phyloP scores from a whole-genome alignment of 2,329 filamentous ascomycete species.

The Fusarium zealandicum region DNA sequence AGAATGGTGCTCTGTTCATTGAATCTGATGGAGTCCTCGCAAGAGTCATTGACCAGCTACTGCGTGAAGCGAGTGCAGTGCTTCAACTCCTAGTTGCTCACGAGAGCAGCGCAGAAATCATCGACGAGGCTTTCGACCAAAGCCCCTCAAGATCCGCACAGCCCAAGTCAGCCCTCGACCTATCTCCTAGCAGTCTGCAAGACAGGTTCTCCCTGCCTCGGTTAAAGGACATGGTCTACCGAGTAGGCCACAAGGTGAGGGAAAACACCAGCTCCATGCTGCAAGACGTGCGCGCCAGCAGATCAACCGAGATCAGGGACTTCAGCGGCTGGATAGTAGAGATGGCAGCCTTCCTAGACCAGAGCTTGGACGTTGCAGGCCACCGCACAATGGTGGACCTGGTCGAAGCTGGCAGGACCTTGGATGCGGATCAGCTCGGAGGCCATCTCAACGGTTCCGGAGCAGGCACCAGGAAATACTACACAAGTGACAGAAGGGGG shows the following conservation, averaged over 20 bases:
- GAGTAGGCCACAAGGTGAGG: slow-evolving; percentile 56
- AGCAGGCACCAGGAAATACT: slow-evolving; percentile 20
- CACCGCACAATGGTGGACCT: slow-evolving; percentile 54
- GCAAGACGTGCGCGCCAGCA: slow-evolving; percentile 62
- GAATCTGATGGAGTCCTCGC: slow-evolving; percentile 59
- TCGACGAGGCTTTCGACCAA: slow-evolving; percentile 33
- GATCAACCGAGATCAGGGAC: slow-evolving; percentile 62
- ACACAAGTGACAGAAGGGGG: slow-evolving; percentile 9
- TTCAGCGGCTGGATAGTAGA: slow-evolving; percentile 67
- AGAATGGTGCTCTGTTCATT: slow-evolving; percentile 79
- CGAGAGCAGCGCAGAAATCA: slow-evolving; percentile 52
- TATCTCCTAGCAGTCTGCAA: slow-evolving; percentile 30
- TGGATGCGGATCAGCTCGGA: slow-evolving; percentile 48
- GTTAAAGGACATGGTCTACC: slow-evolving; percentile 56
- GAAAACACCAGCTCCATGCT: slow-evolving; percentile 69
- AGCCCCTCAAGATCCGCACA: neutral
- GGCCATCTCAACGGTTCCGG: slow-evolving; percentile 34
- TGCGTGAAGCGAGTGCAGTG: slow-evolving; percentile 78
- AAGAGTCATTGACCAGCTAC: slow-evolving; percentile 70
- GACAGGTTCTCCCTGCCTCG: slow-evolving; percentile 53
- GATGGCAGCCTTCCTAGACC: slow-evolving; percentile 50
- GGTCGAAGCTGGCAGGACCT: slow-evolving; percentile 48
- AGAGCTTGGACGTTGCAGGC: slow-evolving; percentile 45
- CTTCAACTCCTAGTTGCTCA: slow-evolving; percentile 72
- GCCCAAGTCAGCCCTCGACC: slow-evolving; percentile 14